Evolutionary conservation across 768 basidiomycete genomes (phyloP), one percentile per base, ranked within the genome.

Genomic region (Termitomyces heimii): DNA sequence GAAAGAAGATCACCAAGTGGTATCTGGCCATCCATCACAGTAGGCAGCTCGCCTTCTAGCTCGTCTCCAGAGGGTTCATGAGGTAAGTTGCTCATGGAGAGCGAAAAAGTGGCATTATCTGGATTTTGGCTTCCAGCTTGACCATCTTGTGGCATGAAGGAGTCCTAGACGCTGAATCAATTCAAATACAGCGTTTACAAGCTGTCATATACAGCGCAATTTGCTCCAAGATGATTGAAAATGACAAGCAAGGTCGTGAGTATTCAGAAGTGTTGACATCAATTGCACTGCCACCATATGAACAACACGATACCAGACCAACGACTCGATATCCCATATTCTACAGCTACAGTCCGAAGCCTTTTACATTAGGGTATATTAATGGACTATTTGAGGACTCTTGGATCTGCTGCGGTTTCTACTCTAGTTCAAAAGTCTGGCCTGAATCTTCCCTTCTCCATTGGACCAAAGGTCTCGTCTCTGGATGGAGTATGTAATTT

Each of bases 391-490:
- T 73, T 94, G 57, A 80, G 89, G 63, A 91, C 77, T 32, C 77
- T 94, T 16, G 92, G 92, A 35, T 89, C 88, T 54, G 90, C 85
- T 45, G 94, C 94, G 7, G 94, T 91, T 44, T 94, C 89, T 40
- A 84, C 86, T 8, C 80, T 97, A n/a, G 91, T 98, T 2, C 89
- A 92, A 65, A 96, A 94, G 66, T 94, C 94, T 8, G 94, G 94
- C 26, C 79, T 98, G 14, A 89, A 88, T 62, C 77, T 95, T 24
- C 94, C 95, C 0, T 98, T 96, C 67, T 82, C 85, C 4, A 80
- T 97, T 5, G 94, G 94, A 35, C 67, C 78, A 29, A 89, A 89
- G 62, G 81, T 92, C 47, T 69, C 79, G 5, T 80, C 84, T 22
- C 78, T 84, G 56, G 91, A 83, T 56, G 82, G 83, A 1, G 83